Evolutionary conservation across 2,329 filamentous ascomycete species (phyloP).

Genomic region (Fusarium oligoseptatum): DNA sequence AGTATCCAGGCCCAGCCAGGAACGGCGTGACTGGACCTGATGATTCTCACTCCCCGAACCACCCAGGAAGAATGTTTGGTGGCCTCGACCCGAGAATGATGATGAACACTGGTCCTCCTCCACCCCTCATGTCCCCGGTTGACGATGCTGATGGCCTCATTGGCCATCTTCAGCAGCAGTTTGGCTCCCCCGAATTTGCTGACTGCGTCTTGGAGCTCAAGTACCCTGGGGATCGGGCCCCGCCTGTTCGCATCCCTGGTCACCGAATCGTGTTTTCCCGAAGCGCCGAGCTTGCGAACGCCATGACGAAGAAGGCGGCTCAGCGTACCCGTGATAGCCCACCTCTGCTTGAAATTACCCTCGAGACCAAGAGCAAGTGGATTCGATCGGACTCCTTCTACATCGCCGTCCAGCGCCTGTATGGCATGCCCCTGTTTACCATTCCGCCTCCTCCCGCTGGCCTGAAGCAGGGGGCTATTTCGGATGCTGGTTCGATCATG

Average conservation of each 20-base stretch:
- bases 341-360: conserved; percentile 49
- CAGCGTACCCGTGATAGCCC: conserved; percentile 45
- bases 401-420: conserved; percentile 69
- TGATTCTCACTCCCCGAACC: conserved; percentile 47
- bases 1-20: conserved; percentile 56
- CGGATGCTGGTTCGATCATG: conserved; percentile 54
- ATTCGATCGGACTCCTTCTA: conserved; percentile 69
- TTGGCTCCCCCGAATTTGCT: conserved; percentile 50
- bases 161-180: conserved; percentile 56
- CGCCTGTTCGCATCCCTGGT: conserved; percentile 61
- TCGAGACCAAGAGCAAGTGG: conserved; percentile 66
- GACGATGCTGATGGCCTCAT: conserved; percentile 56
- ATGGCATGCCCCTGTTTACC: conserved; percentile 65
- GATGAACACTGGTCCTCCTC: conserved; percentile 47
- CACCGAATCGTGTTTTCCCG: conserved; percentile 70
- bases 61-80: conserved; percentile 49
- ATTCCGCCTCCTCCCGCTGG: conserved; percentile 48
- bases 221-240: conserved; percentile 56
- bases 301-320: conserved; percentile 46
- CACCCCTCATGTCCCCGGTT: conserved; percentile 44
- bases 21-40: conserved; percentile 52
- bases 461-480: conserved; percentile 48
- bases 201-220: conserved; percentile 63
- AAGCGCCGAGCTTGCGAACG: conserved; percentile 53
- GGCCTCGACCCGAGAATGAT: conserved; percentile 51